These are phyloP conservation scores for Nannizzia gypsea DNA, from an alignment of 2,329 filamentous ascomycete species.

Conservation along the genomic window DNA sequence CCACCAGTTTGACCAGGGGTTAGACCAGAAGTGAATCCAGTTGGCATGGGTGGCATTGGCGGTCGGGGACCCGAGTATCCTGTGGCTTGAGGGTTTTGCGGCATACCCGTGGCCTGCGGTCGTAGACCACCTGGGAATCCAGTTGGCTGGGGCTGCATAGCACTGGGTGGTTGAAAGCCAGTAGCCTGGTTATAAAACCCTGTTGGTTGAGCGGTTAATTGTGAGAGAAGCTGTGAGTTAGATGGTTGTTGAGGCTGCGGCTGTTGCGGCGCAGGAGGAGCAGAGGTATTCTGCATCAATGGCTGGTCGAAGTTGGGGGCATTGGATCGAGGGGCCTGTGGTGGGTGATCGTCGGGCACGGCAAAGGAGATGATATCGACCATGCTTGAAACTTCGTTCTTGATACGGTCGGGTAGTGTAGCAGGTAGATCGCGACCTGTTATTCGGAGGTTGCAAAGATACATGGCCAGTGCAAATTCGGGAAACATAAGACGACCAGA, in stretches of 20 bases:
- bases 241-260: constrained; percentile 61
- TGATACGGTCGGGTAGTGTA: constrained; percentile 67
- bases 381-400: constrained; percentile 98
- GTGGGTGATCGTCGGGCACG: constrained; percentile 58
- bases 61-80: constrained; percentile 71
- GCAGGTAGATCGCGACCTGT: constrained; percentile 72
- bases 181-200: constrained; percentile 52
- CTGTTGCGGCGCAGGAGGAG: constrained; percentile 47
- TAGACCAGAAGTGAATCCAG: constrained; percentile 52
- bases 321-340: constrained; percentile 47
- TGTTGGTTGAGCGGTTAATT: constrained; percentile 44
- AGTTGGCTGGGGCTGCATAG: constrained; percentile 31
- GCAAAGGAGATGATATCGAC: constrained; percentile 98
- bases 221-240: constrained; percentile 49
- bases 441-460: constrained; percentile 86
- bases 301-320: constrained; percentile 58
- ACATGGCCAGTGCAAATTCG: constrained; percentile 96
- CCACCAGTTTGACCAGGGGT: constrained; percentile 56
- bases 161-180: constrained; percentile 47
- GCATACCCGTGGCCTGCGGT: constrained; percentile 58
- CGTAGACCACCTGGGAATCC: constrained; percentile 44
- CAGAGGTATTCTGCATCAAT: constrained; percentile 37
- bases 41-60: constrained; percentile 74
- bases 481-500: constrained; percentile 93
- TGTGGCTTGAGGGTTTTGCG: constrained; percentile 58